Base-by-base conservation (phyloP, 768 basidiomycete species). In the Dioszegia crocea region DNA sequence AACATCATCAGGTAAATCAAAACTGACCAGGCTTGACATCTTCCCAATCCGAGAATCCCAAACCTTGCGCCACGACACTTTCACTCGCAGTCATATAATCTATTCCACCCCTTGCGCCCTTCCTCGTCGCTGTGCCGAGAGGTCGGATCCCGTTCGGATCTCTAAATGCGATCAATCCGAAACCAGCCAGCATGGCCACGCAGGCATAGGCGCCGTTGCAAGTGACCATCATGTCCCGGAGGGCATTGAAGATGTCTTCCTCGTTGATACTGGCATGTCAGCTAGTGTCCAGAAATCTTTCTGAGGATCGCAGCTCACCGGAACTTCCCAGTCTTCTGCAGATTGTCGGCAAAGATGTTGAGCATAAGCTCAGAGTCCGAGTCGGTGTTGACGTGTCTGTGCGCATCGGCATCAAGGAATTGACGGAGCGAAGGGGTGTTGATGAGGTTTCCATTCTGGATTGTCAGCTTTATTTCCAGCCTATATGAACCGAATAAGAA, bases 131-230 rank as follows among this genome's bases (percentile, higher is more conserved):
- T 81, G 92, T 83, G 1, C 96, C 96, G 29, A 93, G 80, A 0
- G 96, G 96, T 31, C 96, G 83, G 65, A 99, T 97, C 46, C 96
- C 96, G 71, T 97, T 96, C 9, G 93, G 96, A 78, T 99, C 96
- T 62, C 96, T 83, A 81, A 99, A 99, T 0, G 88, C 96, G 73
- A 99, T 93, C 60, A 98, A 87, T 0, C 96, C 96, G 76, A 98
- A 98, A 38, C 96, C 96, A 27, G 96, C 94, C 39, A 99, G 83
- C 96, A 99, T 98, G n/a, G 89, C 91, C 11, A 92, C 88, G 73
- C 93, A 97, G 1, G 93, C 94, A 77, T 98, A 99, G 1, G 91
- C 94, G 47, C 96, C 96, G 68, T 83, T 87, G 75, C 86, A 87
- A 63, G 91, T 86, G 57, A 82, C 79, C 87, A 92, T 97, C 76